Conservation (phyloP, 2,329 filamentous ascomycete genomes). For the Trichoderma koningii region DNA sequence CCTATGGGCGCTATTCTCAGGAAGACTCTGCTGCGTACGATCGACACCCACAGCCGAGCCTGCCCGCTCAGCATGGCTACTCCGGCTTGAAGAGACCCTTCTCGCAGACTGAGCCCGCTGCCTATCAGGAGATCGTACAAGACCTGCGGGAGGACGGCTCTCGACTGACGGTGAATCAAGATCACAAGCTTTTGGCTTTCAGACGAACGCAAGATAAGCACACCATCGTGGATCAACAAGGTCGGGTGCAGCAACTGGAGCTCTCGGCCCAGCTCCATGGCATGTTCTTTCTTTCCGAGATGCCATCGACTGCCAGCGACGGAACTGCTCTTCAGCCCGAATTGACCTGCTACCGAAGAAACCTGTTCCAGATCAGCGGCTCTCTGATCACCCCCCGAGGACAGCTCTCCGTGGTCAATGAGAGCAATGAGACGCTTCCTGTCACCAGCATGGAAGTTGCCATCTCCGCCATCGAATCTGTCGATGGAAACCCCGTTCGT, state of each 20-base stretch:
- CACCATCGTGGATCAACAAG: constrained; percentile 61
- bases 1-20: constrained; percentile 57
- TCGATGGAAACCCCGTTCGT: constrained; percentile 87
- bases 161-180: constrained; percentile 59
- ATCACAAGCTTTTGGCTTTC: constrained; percentile 63
- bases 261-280: constrained; percentile 75
- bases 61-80: constrained; percentile 55
- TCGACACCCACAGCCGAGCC: constrained; percentile 51
- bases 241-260: constrained; percentile 62
- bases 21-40: constrained; percentile 59
- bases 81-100: constrained; percentile 60
- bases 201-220: constrained; percentile 60
- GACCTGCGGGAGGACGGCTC: constrained; percentile 61
- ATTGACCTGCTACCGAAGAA: constrained; percentile 92
- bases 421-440: constrained; percentile 80
- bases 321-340: constrained; percentile 69
- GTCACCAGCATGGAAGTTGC: constrained; percentile 82
- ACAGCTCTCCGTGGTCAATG: constrained; percentile 77
- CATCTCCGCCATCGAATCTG: constrained; percentile 91
- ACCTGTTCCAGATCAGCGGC: constrained; percentile 94
- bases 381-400: constrained; percentile 79
- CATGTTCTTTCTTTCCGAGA: constrained; percentile 87
- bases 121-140: constrained; percentile 63
- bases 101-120: constrained; percentile 56
- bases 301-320: constrained; percentile 64